Evolutionary conservation across 2,329 filamentous ascomycete genomes (phyloP).

Genomic region (Ceratocystis variospora): DNA sequence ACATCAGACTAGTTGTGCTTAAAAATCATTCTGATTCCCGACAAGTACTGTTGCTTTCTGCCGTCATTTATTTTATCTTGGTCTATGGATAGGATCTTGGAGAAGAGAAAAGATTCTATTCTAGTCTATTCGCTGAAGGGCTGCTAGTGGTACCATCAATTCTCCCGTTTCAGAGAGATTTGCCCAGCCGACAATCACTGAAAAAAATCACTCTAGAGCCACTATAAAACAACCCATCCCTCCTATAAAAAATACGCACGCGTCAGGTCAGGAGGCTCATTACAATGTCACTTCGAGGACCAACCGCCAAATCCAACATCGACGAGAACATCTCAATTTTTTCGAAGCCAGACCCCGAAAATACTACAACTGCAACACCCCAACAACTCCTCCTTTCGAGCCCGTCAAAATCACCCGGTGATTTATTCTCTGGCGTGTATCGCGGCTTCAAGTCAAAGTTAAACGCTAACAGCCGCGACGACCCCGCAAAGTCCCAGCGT

Average conservation of each 20-base stretch:
- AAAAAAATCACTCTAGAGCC: background rate
- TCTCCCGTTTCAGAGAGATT: slow-evolving; percentile 1
- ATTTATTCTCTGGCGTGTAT: slow-evolving; percentile 39
- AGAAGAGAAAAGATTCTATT: background rate
- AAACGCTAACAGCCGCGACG: slow-evolving; percentile 30
- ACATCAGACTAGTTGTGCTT: no score
- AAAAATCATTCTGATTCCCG: no score
- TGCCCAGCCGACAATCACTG: background rate
- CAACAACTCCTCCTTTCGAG: background rate
- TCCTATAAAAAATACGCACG: background rate
- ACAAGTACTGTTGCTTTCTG: background rate
- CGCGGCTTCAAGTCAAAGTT: slow-evolving; percentile 32
- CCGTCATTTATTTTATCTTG: background rate
- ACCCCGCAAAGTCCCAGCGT: slow-evolving; percentile 27
- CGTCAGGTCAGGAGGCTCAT: slow-evolving; percentile 1
- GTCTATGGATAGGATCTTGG: background rate
- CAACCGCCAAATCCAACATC: background rate
- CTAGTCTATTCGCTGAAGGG: background rate
- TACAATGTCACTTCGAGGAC: slow-evolving; percentile 4
- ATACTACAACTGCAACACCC: background rate
- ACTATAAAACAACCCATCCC: background rate
- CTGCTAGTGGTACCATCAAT: background rate
- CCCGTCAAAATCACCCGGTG: slow-evolving; percentile 30
- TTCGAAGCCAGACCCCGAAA: background rate
- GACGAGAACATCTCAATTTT: slow-evolving; percentile 10